Evolutionary conservation across 768 basidiomycete genomes (phyloP), one percentile per base, ranked within the genome.

Genomic region (Russula ochroleuca): DNA sequence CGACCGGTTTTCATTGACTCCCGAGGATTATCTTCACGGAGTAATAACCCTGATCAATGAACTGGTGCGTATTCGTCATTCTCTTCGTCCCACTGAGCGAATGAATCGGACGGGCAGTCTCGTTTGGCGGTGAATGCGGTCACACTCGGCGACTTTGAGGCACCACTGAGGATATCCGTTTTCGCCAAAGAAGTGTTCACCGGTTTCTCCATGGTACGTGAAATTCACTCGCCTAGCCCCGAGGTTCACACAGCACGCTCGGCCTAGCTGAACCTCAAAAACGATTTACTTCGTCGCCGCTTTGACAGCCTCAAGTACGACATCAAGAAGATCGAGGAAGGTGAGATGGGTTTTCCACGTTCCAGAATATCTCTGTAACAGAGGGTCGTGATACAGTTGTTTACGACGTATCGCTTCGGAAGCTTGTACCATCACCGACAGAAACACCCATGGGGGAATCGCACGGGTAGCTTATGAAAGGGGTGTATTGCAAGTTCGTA

Each of bases 271-370:
- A 93, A 92, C 69, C 77, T 93, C 21, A 92, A 92, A 71, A 92
- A 92, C 62, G 91, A 92, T 69, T 70, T 78, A 0, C 75, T 93
- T 19, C 84, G 90, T 5, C 81, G 88, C 63, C 77, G 90, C 58
- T 93, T 88, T 70, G 90, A 92, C 70, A 84, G 87, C 66, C 76
- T 92, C 38, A 92, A 93, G 70, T 93, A 92, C 66, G 91, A 92
- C 71, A 82, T 93, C 65, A 92, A 92, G 73, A 92, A 91, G 70
- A 88, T 93, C 19, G 90, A 92, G 76, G 91, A 92, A 85, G 90
- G 91, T 83, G 61, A 53, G 78, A 35, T 33, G 28, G 53, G 49
- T 40, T 54, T 13, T 19, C n/a, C 33, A 7, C 19, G 11, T 50
- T 51, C 15, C 35, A 43, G 5, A 25, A 47, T 47, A 41, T n/a